These are phyloP conservation scores for Rhazya stricta DNA, from an alignment of 257 asterid genomes.

Conservation along the genomic window DNA sequence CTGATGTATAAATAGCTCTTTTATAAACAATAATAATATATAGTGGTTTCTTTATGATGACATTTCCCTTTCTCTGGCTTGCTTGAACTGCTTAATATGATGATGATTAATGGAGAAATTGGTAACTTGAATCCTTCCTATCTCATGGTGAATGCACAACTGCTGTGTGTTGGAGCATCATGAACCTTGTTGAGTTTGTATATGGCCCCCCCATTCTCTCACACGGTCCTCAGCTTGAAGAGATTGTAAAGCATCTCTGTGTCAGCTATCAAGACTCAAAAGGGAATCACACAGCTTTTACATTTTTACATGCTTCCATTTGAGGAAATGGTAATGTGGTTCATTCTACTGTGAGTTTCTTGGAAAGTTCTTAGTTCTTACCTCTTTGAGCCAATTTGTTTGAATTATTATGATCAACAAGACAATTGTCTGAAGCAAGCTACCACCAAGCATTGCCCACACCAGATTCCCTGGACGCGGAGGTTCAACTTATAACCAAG, in stretches of 20 bases:
- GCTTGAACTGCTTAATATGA: neutral
- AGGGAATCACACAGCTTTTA: neutral
- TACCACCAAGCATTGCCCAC: constrained; percentile 37
- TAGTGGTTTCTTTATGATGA: neutral
- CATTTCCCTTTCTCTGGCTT: neutral
- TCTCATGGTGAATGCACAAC: no score
- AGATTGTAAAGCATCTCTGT: constrained; percentile 19
- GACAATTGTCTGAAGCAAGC: constrained; percentile 30
- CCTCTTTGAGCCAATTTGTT: constrained; percentile 36
- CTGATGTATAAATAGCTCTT: neutral
- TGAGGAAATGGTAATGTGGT: neutral
- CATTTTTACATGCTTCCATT: neutral
- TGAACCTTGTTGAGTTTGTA: constrained; percentile 3
- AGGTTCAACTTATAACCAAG: constrained; percentile 32
- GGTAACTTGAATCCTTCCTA: no score
- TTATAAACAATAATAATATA: neutral
- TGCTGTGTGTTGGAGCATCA: neutral
- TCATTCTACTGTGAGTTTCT: neutral
- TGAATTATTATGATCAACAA: constrained; percentile 16
- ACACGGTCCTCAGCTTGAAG: constrained; percentile 35
- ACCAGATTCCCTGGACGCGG: constrained; percentile 36
- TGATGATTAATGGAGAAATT: neutral
- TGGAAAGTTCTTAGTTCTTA: constrained; percentile 5
- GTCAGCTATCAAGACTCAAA: neutral
- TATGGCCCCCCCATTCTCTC: constrained; percentile 29